phyloP scores from a whole-genome alignment of 306 rosid species.

The Vigna angularis region DNA sequence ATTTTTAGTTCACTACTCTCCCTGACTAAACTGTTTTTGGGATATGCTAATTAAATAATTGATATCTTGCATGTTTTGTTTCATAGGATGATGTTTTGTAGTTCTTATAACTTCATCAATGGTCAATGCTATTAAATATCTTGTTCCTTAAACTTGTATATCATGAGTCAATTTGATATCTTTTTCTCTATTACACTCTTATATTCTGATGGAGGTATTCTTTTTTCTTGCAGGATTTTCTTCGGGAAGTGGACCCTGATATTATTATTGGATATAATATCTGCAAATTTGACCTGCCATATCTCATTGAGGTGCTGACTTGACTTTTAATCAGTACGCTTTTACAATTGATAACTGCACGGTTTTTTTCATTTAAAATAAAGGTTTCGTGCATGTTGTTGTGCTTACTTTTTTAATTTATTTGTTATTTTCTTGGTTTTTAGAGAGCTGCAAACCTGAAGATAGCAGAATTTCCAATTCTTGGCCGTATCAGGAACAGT shows the following conservation, averaged over 20 bases:
- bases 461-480: slow-evolving; percentile 86
- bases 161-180: slow-evolving; percentile 33
- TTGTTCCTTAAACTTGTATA: slow-evolving; percentile 21
- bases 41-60: slow-evolving; percentile 9
- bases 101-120: slow-evolving; percentile 13
- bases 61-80: slow-evolving; percentile 10
- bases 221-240: slow-evolving; percentile 70
- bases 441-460: slow-evolving; percentile 85
- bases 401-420: slow-evolving; percentile 32
- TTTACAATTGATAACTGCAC: slow-evolving; percentile 19
- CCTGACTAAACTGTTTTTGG: slow-evolving; percentile 11
- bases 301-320: slow-evolving; percentile 81
- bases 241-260: slow-evolving; percentile 93
- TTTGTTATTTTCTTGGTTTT: slow-evolving; percentile 43
- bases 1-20: slow-evolving; percentile 7
- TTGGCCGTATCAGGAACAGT: slow-evolving; percentile 88
- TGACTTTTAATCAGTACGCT: slow-evolving; percentile 24
- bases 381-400: slow-evolving; percentile 13
- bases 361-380: slow-evolving; percentile 14
- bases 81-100: slow-evolving; percentile 9
- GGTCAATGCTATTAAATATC: slow-evolving; percentile 21
- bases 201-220: slow-evolving; percentile 38
- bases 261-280: slow-evolving; percentile 96
- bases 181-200: slow-evolving; percentile 18
- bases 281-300: slow-evolving; percentile 97